Base-by-base conservation (phyloP, 495 filamentous ascomycete species). In the Jackrogersella multiformis region DNA sequence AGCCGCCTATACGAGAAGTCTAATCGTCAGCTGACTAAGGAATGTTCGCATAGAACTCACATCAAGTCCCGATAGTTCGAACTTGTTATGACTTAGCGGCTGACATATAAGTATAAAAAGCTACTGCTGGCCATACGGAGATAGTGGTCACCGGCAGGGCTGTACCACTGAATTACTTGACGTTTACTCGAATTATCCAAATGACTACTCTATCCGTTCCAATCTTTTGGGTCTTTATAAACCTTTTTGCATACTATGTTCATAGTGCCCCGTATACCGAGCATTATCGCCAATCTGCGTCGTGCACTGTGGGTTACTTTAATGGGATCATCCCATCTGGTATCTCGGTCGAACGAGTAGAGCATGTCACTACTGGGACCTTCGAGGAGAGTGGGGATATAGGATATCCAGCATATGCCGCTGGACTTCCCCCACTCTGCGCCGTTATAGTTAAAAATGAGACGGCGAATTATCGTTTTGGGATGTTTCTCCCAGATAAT, bases 401-500 rank as follows among this genome's bases (percentile, higher is more conserved):
- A 10, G 73, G 75, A 13, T 84, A 81, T 46, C 81, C 84, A 16
- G 66, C 68, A 4, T 70, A 73, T 28, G 75, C 81, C 0, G 77
- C 76, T 6, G 62, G 73, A 5, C 75, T 86, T 2, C 82, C 81
- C 0, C 77, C 75, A 5, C 60, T 82, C 3, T 86, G 84, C 56
- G 84, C 78, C 4, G 77, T 85, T 5, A 78, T 76, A 8, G 62
- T 86, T 48, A 78, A 81, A n/a, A 83, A 84, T 13, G 65, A 71
- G 1, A 81, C 79, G 3, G 81, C 80, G 9, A 73, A 66, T 20
- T 85, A 80, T 68, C 79, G 80, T 15, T 82, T 86, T 52, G 84
- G 84, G 0, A 64, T 87, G 38, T 83, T 85, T 69, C 64, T 86
- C n/a, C 85, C 84, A 7, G 66, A 79, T 15, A 56, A 63, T 6